phyloP scores from a whole-genome alignment of 202 grass and related monocot species.

The Elaeis oleifera region DNA sequence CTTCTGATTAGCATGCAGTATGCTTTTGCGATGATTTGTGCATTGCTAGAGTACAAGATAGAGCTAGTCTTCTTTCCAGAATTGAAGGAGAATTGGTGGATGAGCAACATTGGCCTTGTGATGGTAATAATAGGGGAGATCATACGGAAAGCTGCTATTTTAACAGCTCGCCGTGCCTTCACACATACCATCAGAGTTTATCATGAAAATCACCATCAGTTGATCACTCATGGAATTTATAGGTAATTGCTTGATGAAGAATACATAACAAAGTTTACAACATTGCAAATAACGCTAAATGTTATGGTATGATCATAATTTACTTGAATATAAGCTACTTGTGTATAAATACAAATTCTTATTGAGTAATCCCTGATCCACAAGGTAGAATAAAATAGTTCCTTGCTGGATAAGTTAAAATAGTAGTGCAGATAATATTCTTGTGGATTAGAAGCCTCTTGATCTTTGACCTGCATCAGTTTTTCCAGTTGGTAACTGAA shows the following conservation, averaged over 20 bases:
- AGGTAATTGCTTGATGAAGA: conserved; percentile 38
- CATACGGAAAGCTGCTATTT: conserved; percentile 69
- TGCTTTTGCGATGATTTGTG: conserved; percentile 68
- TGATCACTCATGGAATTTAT: conserved; percentile 87
- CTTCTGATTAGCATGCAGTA: conserved; percentile 96
- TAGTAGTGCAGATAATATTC: too few relatives aligned
- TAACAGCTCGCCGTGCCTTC: conserved; percentile 73
- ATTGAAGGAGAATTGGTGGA: conserved; percentile 64
- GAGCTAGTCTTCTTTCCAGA: conserved; percentile 63
- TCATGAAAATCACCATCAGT: conserved; percentile 58
- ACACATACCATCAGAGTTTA: conserved; percentile 72
- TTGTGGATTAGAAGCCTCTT: too few relatives aligned
- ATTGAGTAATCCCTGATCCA: too few relatives aligned
- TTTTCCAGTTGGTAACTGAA: too few relatives aligned
- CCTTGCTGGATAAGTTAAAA: too few relatives aligned
- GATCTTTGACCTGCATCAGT: too few relatives aligned
- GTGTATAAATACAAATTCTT: too few relatives aligned
- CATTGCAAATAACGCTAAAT: not conserved
- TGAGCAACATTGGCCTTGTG: conserved; percentile 61
- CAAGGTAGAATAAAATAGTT: too few relatives aligned
- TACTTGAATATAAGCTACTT: too few relatives aligned
- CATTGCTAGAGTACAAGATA: conserved; percentile 68
- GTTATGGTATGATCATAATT: conserved; percentile 3
- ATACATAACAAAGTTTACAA: not conserved
- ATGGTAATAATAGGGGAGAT: conserved; percentile 85